phyloP scores from a whole-genome alignment of 495 filamentous ascomycete species.

The Oidiodendron maius region DNA sequence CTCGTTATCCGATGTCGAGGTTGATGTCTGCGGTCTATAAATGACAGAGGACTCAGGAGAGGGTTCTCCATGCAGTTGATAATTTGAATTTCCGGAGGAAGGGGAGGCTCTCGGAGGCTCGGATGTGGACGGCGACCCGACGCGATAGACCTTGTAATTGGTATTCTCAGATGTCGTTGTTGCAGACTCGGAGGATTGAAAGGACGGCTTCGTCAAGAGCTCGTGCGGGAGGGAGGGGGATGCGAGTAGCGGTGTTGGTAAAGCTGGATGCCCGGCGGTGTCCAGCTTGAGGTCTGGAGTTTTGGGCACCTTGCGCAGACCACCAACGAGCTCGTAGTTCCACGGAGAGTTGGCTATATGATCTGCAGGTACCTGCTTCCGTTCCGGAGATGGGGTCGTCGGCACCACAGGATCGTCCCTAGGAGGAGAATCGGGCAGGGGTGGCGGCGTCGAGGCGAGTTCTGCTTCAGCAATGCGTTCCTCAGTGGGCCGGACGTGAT shows the following conservation, averaged over 20 bases:
- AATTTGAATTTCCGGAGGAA: slow-evolving; percentile 23
- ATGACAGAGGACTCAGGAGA: slow-evolving; percentile 19
- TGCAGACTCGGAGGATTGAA: slow-evolving; percentile 33
- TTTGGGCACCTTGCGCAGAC: slow-evolving; percentile 45
- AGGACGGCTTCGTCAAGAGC: slow-evolving; percentile 39
- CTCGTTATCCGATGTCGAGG: slow-evolving; percentile 19
- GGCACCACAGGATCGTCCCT: slow-evolving; percentile 17
- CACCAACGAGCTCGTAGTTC: slow-evolving; percentile 49
- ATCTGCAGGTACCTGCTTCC: slow-evolving; percentile 34
- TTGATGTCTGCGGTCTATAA: slow-evolving; percentile 12
- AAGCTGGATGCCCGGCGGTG: slow-evolving; percentile 26
- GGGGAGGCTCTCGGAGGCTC: slow-evolving; percentile 20
- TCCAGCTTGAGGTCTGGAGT: slow-evolving; percentile 40
- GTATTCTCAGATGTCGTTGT: slow-evolving; percentile 43
- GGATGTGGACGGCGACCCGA: slow-evolving; percentile 24
- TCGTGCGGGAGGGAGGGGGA: slow-evolving; percentile 18
- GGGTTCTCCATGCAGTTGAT: slow-evolving; percentile 14
- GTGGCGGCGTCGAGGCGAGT: slow-evolving; percentile 38
- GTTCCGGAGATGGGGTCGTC: slow-evolving; percentile 15
- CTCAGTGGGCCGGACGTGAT: slow-evolving; percentile 33
- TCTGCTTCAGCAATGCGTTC: slow-evolving; percentile 36
- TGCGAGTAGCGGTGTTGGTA: slow-evolving; percentile 29
- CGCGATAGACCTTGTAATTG: slow-evolving; percentile 48
- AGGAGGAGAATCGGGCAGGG: slow-evolving; percentile 28
- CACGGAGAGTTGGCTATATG: slow-evolving; percentile 36